Evolutionary conservation across 371 early-diverging fungal genomes (phyloP).

Genomic region (Haplosporangium sp.): DNA sequence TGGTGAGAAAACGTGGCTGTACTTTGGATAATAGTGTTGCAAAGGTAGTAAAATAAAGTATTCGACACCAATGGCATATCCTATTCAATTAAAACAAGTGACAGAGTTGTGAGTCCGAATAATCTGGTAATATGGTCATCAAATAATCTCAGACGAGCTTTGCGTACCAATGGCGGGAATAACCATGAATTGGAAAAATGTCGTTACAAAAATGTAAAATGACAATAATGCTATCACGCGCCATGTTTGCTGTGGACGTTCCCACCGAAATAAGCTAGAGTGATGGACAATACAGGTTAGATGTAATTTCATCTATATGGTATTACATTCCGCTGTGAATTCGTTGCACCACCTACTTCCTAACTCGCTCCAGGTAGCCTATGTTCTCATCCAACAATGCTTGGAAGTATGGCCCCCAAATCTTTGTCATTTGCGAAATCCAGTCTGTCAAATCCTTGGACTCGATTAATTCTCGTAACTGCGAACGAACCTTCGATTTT

Average conservation of each 20-base stretch:
- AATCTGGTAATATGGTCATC: not conserved
- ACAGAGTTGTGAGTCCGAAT: not conserved
- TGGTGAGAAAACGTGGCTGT: slow-evolving; percentile 50
- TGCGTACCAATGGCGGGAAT: slow-evolving; percentile 39
- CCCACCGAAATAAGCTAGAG: slow-evolving; percentile 52
- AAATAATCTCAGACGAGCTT: too few relatives aligned
- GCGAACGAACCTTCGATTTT: slow-evolving; percentile 38
- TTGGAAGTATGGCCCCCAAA: slow-evolving; percentile 52
- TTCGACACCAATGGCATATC: slow-evolving; percentile 36
- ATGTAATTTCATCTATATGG: not conserved
- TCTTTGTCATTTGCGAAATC: slow-evolving; percentile 46
- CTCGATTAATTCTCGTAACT: slow-evolving; percentile 40
- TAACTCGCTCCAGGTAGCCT: slow-evolving; percentile 43
- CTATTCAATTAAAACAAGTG: slow-evolving; percentile 8
- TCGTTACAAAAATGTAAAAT: slow-evolving; percentile 25
- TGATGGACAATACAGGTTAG: not conserved
- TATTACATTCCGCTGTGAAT: not conserved
- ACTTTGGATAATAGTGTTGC: slow-evolving; percentile 40
- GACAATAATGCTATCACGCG: slow-evolving; percentile 27
- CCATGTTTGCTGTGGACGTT: slow-evolving; percentile 47
- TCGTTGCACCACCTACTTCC: slow-evolving; percentile 25
- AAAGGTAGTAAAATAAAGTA: slow-evolving; percentile 44
- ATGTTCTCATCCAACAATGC: slow-evolving; percentile 49
- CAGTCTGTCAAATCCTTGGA: slow-evolving; percentile 54
- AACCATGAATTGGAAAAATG: slow-evolving; percentile 37